Base-by-base conservation (phyloP, 139 green algal genomes). In the Chlorella sp. region DNA sequence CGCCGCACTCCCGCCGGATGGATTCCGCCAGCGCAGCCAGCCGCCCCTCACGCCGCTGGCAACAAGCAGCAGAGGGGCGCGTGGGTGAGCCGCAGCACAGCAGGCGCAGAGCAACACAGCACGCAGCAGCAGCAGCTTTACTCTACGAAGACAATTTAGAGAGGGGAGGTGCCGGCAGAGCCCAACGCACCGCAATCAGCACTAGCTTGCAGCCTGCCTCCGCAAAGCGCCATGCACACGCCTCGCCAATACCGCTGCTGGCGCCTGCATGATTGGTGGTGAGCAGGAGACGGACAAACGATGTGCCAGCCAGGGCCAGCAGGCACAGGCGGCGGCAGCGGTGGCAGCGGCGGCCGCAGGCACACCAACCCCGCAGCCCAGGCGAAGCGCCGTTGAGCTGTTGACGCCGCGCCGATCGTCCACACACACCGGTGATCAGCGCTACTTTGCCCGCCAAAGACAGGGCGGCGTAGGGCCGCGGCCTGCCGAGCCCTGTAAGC, bases 241-340 rank as follows among this genome's bases (percentile, higher is more conserved):
- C 94, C 81, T 95, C 92, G 0, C 95, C 95, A 74, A 97, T 95
- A 51, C 94, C 95, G 26, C 81, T 83, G 74, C 89, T 94, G 32
- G 94, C 94, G 51, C 93, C 94, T 92, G 84, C 34, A 73, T n/a
- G n/a, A n/a, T n/a, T n/a, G n/a, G n/a, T n/a, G 44, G 9, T 12
- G 36, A 28, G 47, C 0, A n/a, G 12, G 21, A 81, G 7, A 72
- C 32, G 11, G 3, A 44, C 18, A 68, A 21, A 30, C 23, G 64
- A 13, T 0, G n/a, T 39, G 82, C 78, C 44, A n/a, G 17, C 57
- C 3, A 4, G 16, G 68, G 5, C 1, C n/a, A 26, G 38, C 73
- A 57, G 20, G 23, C 11, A 75, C 4, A 56, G 6, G 18, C 3
- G 69, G 5, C 7, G 69, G 38, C 23, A 11, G 69, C 38, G 38